Evolutionary conservation across 768 basidiomycete genomes (phyloP), one percentile per base, ranked within the genome.

Genomic region (Auricularia cornea): DNA sequence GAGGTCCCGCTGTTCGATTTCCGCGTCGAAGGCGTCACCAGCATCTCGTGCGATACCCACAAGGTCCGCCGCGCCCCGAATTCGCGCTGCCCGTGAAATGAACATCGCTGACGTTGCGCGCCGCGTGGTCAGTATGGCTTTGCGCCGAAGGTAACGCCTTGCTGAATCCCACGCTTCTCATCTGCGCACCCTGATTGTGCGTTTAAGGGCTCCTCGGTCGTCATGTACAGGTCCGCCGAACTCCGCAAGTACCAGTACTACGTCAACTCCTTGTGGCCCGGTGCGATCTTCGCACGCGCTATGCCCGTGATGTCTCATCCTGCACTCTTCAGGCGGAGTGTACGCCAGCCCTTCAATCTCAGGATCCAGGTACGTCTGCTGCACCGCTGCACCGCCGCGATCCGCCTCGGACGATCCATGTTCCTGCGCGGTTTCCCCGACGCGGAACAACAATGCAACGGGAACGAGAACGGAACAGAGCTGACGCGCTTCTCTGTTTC

Each of bases 21-120:
- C 74, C 78, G 86, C 26, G 87, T 98, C 2, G 80, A 83, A 2
- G 96, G 96, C 3, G 96, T 99, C 28, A 98, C 95, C 2, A 88
- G 87, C 68, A 92, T 98, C 62, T 94, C 92, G 65, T 97, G 95
- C 73, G 96, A 99, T 78, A 93, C 92, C 6, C 94, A 97, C 78
- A 96, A 96, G 79, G 91, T 89, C 68, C 59, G 69, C 32, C 26
- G 40, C 16, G 63, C 64, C 63, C 51, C 33, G 3, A 8, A 38
- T 31, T 35, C 30, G 3, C 28, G 48, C 18, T n/a, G n/a, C n/a
- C n/a, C n/a, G n/a, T n/a, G n/a, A n/a, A n/a, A n/a, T n/a, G n/a
- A n/a, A n/a, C 20, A 41, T 52, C 38, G 54, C 32, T 41, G 23
- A 62, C 68, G 65, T 62, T 40, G 65, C 62, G 52, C 48, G 52